Conservation (phyloP, 2,329 filamentous ascomycete species). For the Fusarium foetens region DNA sequence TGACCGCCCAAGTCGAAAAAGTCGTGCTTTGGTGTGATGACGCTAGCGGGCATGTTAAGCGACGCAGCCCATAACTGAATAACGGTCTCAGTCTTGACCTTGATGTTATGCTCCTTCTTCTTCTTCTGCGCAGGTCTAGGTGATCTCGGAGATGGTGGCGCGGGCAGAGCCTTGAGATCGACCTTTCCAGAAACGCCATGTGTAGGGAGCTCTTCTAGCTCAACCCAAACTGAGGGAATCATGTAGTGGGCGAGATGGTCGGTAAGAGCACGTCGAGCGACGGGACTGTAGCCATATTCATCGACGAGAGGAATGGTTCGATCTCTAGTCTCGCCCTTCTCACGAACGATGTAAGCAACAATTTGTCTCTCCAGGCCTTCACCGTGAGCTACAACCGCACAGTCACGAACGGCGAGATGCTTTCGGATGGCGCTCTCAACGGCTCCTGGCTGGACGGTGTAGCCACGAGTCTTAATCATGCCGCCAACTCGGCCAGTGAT, state of each 20-base stretch:
- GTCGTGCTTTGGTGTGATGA: constrained; percentile 75
- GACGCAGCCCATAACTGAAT: constrained; percentile 77
- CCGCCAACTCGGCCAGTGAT: constrained; percentile 80
- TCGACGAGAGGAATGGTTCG: constrained; percentile 74
- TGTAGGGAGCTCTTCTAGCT: constrained; percentile 75
- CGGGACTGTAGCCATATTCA: constrained; percentile 75
- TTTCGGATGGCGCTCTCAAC: constrained; percentile 78
- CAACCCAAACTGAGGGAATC: constrained; percentile 82
- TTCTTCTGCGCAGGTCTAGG: constrained; percentile 54
- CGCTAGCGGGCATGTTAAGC: constrained; percentile 70
- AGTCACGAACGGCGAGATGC: constrained; percentile 75
- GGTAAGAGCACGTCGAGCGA: constrained; percentile 71
- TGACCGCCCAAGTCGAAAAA: constrained; percentile 87
- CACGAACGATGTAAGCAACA: constrained; percentile 79
- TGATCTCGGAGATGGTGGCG: constrained; percentile 66
- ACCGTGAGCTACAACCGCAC: constrained; percentile 77
- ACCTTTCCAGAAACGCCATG: constrained; percentile 83
- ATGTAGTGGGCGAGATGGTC: constrained; percentile 81
- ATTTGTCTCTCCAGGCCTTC: constrained; percentile 80
- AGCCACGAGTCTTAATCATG: constrained; percentile 85
- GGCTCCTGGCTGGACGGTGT: constrained; percentile 80
- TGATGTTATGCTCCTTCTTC: constrained; percentile 64
- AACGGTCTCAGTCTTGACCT: constrained; percentile 73
- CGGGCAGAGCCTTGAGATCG: constrained; percentile 76
- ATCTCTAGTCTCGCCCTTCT: constrained; percentile 66